Evolutionary conservation across 1,284 basidiomycete genomes (phyloP).

Genomic region (Boletellus deceptivus): DNA sequence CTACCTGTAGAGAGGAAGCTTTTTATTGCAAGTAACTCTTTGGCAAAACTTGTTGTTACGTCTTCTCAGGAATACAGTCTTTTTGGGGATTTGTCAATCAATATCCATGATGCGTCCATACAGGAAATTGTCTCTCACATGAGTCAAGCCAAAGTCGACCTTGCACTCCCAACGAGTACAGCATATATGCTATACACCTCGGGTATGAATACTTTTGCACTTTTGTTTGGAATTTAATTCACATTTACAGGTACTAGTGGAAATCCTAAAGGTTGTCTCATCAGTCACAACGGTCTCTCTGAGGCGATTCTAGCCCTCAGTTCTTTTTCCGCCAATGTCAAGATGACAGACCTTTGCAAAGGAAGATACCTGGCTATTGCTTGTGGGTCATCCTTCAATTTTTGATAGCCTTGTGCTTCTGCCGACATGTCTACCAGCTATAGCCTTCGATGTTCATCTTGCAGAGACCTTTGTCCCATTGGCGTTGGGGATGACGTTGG

Average conservation of each 20-base stretch:
- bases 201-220: slow-evolving; percentile 29
- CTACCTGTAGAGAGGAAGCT: slow-evolving; percentile 47
- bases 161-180: slow-evolving; percentile 35
- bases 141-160: slow-evolving; percentile 31
- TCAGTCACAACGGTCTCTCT: slow-evolving; percentile 44
- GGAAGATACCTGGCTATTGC: slow-evolving; percentile 45
- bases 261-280: slow-evolving; percentile 55
- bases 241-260: slow-evolving; percentile 47
- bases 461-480: slow-evolving; percentile 45
- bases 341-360: slow-evolving; percentile 35
- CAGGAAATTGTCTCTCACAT: slow-evolving; percentile 31
- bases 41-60: slow-evolving; percentile 43
- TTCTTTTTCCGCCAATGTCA: slow-evolving; percentile 38
- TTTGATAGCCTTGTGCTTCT: neutral
- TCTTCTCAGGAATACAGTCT: slow-evolving; percentile 26
- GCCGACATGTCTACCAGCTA: slow-evolving; percentile 25
- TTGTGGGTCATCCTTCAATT: slow-evolving; percentile 33
- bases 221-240: neutral
- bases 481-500: slow-evolving; percentile 45
- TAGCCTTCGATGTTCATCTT: slow-evolving; percentile 54
- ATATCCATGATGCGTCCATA: slow-evolving; percentile 29
- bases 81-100: slow-evolving; percentile 35
- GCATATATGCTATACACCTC: slow-evolving; percentile 56
- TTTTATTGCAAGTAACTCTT: slow-evolving; percentile 47
- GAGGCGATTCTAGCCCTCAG: slow-evolving; percentile 45